Percentiles rank a stretch among this genome's conserved stretches.
Conservation (phyloP, 352 stramenopile species). For the Pythium vanterpoolii region DNA sequence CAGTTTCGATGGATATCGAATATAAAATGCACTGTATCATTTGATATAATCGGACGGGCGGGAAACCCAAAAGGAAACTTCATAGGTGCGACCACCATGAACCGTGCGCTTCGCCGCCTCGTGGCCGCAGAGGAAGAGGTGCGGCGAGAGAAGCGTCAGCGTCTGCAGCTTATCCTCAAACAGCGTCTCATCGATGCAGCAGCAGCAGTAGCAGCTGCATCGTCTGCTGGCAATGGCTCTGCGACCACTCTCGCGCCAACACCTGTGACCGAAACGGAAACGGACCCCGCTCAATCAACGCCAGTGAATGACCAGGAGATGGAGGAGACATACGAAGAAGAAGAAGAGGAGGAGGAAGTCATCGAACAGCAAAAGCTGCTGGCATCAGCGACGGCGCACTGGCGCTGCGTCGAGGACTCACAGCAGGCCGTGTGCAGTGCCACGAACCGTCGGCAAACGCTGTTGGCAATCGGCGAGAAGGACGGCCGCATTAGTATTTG, state of each 20-base stretch:
- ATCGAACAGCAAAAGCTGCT: slow-evolving; percentile 58
- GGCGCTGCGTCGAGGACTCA: slow-evolving; percentile 68
- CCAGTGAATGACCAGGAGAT: background rate
- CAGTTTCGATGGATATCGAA: background rate
- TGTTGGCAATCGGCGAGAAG: slow-evolving; percentile 75
- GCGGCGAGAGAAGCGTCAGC: slow-evolving; percentile 31
- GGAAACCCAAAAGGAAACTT: slow-evolving; percentile 8
- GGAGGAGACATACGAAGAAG: slow-evolving; percentile 23
- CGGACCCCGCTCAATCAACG: background rate
- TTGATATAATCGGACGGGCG: slow-evolving; percentile 1
- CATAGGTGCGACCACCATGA: slow-evolving; percentile 21
- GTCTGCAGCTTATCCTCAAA: slow-evolving; percentile 29
- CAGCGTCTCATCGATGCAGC: slow-evolving; percentile 17
- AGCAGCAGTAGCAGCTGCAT: background rate
- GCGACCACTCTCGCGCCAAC: background rate
- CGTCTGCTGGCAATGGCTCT: background rate
- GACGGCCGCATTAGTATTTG: slow-evolving; percentile 79
- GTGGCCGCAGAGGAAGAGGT: slow-evolving; percentile 34
- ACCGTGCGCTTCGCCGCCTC: slow-evolving; percentile 29
- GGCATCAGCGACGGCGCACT: slow-evolving; percentile 42
- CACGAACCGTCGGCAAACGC: slow-evolving; percentile 53
- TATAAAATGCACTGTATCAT: background rate
- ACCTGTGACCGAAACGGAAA: background rate
- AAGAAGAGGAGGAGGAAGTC: slow-evolving; percentile 42
- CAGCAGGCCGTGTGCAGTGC: slow-evolving; percentile 72